Percentiles rank a stretch among this genome's conserved stretches.
Evolutionary conservation across 129 eudicot species (phyloP).

Genomic region (Cynara cardunculus): DNA sequence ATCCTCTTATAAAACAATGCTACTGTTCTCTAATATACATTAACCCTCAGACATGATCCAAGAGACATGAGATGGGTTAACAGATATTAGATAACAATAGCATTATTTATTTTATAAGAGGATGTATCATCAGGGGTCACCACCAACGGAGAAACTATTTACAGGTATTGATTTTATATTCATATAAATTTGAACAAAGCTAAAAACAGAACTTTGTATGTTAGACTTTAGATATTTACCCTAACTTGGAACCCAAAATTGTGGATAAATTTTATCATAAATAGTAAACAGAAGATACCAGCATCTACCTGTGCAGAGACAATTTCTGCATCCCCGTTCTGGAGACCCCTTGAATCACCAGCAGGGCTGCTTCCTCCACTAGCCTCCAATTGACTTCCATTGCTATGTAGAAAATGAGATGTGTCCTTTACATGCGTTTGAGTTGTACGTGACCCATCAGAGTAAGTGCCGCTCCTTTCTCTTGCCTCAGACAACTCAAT

Average conservation of each 20-base stretch:
- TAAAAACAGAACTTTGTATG: not conserved
- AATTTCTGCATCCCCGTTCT: slow-evolving; percentile 53
- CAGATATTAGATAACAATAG: too few relatives aligned
- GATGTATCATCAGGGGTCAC: too few relatives aligned
- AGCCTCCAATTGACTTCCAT: slow-evolving; percentile 50
- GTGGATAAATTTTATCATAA: not conserved
- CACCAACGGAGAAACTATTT: too few relatives aligned
- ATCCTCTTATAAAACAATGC: not conserved
- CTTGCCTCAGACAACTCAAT: slow-evolving; percentile 72
- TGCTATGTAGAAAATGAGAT: slow-evolving; percentile 50
- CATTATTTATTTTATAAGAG: too few relatives aligned
- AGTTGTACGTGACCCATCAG: slow-evolving; percentile 41
- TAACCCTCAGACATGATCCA: not conserved
- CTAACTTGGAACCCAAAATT: not conserved
- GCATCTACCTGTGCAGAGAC: slow-evolving; percentile 47
- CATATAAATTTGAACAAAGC: too few relatives aligned
- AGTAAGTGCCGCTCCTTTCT: slow-evolving; percentile 61
- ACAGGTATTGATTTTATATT: too few relatives aligned
- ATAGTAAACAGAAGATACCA: not conserved
- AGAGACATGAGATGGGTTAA: not conserved
- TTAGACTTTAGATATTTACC: not conserved
- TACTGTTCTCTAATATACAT: not conserved
- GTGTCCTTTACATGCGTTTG: slow-evolving; percentile 43
- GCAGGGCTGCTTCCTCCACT: slow-evolving; percentile 41
- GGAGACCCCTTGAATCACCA: slow-evolving; percentile 38